Percentiles rank a stretch among this genome's conserved stretches.
These are phyloP conservation scores for Trichoderma parareesei DNA, from an alignment of 495 filamentous ascomycete genomes.

Conservation along the genomic window DNA sequence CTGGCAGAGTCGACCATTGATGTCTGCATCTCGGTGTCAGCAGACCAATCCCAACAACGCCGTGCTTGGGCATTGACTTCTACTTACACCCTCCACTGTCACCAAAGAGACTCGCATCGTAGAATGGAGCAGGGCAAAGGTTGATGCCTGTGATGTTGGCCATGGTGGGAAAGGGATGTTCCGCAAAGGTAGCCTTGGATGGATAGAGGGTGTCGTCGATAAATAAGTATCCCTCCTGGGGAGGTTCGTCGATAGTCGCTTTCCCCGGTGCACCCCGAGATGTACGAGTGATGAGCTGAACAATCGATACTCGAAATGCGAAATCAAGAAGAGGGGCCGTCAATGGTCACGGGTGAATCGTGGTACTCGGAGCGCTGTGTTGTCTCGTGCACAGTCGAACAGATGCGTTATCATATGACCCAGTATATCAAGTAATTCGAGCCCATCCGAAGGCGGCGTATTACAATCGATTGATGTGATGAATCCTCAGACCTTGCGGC, in stretches of 20 bases:
- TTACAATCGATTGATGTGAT: neutral
- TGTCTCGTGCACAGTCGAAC: neutral
- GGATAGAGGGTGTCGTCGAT: neutral
- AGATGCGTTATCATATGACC: neutral
- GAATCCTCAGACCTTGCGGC: neutral
- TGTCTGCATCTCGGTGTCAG: slow-evolving; percentile 38
- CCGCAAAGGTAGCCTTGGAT: neutral
- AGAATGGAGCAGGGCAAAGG: slow-evolving; percentile 56
- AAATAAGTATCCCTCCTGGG: neutral
- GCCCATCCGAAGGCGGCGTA: neutral
- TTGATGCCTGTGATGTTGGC: slow-evolving; percentile 20
- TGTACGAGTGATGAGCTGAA: neutral
- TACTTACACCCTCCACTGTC: slow-evolving; percentile 56
- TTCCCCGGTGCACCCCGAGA: neutral
- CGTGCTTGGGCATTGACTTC: neutral
- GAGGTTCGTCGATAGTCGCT: neutral
- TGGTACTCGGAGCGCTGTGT: neutral
- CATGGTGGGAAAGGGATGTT: slow-evolving; percentile 11
- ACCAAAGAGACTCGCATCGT: slow-evolving; percentile 49
- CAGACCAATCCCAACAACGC: neutral
- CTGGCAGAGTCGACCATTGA: slow-evolving; percentile 55
- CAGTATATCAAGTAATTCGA: neutral
- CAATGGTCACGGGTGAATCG: neutral
- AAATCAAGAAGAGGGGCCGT: neutral
- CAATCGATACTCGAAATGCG: neutral